Evolutionary conservation across 2,329 filamentous ascomycete genomes (phyloP).

Genomic region (Coniochaeta pulveracea): DNA sequence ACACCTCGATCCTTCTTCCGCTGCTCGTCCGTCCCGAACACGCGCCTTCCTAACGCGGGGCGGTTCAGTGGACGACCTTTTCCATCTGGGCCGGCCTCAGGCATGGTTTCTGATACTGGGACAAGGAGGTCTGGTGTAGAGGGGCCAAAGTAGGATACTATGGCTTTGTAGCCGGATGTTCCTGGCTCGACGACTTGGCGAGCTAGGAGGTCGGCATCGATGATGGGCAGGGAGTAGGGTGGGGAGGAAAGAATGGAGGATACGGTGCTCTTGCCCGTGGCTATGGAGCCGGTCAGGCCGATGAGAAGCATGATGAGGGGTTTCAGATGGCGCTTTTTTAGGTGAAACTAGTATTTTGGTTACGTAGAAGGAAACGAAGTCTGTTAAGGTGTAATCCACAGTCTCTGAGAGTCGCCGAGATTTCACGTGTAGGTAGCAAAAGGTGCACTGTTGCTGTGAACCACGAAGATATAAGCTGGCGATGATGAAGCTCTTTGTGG

Average conservation of each 20-base stretch:
- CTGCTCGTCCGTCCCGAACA: conserved; percentile 73
- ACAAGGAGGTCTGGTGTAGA: conserved; percentile 80
- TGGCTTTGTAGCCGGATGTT: conserved; percentile 69
- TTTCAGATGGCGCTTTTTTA: too few relatives aligned
- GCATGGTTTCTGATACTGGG: conserved; percentile 37
- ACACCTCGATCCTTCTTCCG: conserved; percentile 59
- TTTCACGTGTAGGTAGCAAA: too few relatives aligned
- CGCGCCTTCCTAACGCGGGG: conserved; percentile 69
- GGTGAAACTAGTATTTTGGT: too few relatives aligned
- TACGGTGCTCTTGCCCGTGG: conserved; percentile 95
- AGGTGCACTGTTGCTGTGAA: too few relatives aligned
- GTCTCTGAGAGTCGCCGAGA: too few relatives aligned
- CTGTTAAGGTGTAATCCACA: too few relatives aligned
- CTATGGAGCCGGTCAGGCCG: conserved; percentile 92
- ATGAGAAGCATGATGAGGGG: conserved; percentile 70
- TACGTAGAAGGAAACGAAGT: too few relatives aligned
- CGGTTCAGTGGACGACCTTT: conserved; percentile 72
- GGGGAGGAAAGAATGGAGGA: conserved; percentile 68
- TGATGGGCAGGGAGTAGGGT: conserved; percentile 78
- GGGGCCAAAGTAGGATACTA: conserved; percentile 69
- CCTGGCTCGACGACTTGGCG: conserved; percentile 92
- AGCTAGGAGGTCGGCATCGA: conserved; percentile 89
- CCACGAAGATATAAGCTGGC: too few relatives aligned
- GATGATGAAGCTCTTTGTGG: too few relatives aligned
- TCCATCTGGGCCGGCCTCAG: conserved; percentile 41